Conservation (phyloP, 139 green algal species). For the Volvox reticuliferus region DNA sequence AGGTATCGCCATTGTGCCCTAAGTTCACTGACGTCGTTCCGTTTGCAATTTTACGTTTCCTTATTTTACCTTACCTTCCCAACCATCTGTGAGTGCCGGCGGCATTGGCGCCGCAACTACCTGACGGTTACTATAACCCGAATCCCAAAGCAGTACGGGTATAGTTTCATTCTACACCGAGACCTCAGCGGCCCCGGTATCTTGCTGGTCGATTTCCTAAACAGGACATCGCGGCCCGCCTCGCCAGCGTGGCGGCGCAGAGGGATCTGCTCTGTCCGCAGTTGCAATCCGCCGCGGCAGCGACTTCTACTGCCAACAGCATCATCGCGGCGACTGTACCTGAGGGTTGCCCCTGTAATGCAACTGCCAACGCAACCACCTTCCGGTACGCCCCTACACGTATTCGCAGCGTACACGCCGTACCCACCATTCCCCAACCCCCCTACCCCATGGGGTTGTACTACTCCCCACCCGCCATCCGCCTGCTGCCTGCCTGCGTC, state of each 20-base stretch:
- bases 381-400: not conserved
- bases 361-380: not conserved
- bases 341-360: not conserved
- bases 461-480: no score
- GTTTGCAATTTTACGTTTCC: no score
- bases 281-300: not conserved
- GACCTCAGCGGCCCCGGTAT: no score
- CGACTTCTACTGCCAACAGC: not conserved
- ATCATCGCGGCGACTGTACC: not conserved
- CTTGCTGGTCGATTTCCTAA: not conserved
- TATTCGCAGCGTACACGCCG: not conserved
- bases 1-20: no score
- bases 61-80: no score
- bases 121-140: not conserved
- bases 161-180: no score
- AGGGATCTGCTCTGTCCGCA: constrained; percentile 7
- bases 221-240: not conserved
- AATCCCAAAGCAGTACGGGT: no score
- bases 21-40: not conserved
- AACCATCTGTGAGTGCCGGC: not conserved
- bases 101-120: not conserved
- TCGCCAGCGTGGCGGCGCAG: not conserved
- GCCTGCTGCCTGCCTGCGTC: not conserved
- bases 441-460: no score
- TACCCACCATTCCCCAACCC: not conserved